A percentile compares a stretch with the other conserved stretches of the same genome.
Evolutionary conservation across 2,329 filamentous ascomycete genomes (phyloP).

Genomic region (Colletotrichum sp.): DNA sequence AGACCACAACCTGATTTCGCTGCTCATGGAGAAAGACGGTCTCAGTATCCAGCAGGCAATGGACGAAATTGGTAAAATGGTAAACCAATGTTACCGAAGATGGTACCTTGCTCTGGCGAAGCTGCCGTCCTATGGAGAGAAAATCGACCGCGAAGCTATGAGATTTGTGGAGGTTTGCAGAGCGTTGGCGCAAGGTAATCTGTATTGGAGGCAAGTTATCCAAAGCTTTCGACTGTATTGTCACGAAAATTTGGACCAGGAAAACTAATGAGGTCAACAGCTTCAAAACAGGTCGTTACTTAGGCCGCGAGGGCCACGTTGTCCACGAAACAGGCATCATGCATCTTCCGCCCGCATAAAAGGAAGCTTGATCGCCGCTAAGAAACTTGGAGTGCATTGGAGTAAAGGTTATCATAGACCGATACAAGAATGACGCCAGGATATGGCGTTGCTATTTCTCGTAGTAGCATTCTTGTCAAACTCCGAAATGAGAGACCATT

Average conservation of each 20-base stretch:
- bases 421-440: neutral
- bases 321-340: neutral
- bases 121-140: neutral
- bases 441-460: neutral
- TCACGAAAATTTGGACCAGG: neutral
- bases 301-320: neutral
- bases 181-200: neutral
- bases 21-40: neutral
- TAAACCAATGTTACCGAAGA: neutral
- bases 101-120: neutral
- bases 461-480: neutral
- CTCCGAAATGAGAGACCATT: neutral
- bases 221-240: neutral
- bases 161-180: neutral
- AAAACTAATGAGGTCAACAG: neutral
- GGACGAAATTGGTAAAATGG: neutral
- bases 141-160: neutral
- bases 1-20: neutral
- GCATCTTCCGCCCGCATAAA: slow-evolving; percentile 27
- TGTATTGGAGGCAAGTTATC: neutral
- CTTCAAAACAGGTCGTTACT: neutral
- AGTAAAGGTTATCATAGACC: neutral
- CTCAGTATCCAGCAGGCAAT: neutral
- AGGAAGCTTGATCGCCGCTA: slow-evolving; percentile 45
- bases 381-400: neutral